Evolutionary conservation across 2,329 filamentous ascomycete species (phyloP).

Genomic region (Fusarium sp.): DNA sequence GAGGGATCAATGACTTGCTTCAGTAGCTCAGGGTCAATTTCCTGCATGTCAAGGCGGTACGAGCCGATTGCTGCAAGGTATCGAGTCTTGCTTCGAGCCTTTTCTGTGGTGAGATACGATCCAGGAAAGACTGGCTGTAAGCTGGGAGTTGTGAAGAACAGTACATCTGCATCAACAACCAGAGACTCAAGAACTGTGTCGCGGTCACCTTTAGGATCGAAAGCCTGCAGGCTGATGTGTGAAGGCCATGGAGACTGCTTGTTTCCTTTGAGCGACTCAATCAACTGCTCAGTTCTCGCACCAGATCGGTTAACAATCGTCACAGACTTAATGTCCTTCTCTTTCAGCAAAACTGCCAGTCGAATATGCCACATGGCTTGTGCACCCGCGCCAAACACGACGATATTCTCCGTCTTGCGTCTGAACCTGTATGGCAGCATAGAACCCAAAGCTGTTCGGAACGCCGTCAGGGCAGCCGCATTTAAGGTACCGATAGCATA

Average conservation of each 20-base stretch:
- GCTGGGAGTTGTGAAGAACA: conserved; percentile 52
- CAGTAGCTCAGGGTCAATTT: conserved; percentile 50
- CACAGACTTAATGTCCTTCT: conserved; percentile 44
- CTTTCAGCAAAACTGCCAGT: conserved; percentile 68
- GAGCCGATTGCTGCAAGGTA: conserved; percentile 51
- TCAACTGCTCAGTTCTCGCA: conserved; percentile 38
- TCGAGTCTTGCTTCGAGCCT: conserved; percentile 41
- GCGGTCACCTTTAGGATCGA: conserved; percentile 24
- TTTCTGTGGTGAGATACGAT: conserved; percentile 36
- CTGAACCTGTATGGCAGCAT: conserved; percentile 66
- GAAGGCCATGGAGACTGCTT: conserved; percentile 23
- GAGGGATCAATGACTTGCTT: conserved; percentile 38
- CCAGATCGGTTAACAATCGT: conserved; percentile 53
- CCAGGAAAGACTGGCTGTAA: conserved; percentile 48
- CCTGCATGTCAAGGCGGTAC: conserved; percentile 51
- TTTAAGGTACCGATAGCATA: conserved; percentile 73
- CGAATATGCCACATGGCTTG: conserved; percentile 81
- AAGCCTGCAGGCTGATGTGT: conserved; percentile 30
- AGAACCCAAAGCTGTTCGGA: conserved; percentile 74
- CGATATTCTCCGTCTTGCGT: conserved; percentile 58
- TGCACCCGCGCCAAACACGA: conserved; percentile 77
- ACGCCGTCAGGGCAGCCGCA: conserved; percentile 76
- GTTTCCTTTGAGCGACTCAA: conserved; percentile 34
- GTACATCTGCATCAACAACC: conserved; percentile 42
- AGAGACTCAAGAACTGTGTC: conserved; percentile 34